Base-by-base conservation (phyloP, 73 alveolate species). In the Paramecium bursaria region DNA sequence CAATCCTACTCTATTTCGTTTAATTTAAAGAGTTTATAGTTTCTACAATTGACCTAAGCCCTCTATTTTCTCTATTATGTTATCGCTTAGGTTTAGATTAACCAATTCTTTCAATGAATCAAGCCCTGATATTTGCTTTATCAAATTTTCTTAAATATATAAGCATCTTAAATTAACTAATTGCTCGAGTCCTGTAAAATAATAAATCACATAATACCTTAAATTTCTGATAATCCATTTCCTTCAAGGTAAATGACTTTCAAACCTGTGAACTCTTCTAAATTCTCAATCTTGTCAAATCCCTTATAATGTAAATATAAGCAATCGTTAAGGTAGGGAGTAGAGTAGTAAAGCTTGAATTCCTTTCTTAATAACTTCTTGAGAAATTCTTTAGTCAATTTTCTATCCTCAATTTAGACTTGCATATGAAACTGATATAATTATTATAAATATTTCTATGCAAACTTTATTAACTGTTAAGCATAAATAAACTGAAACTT, bases 281-380 rank as follows among this genome's bases (percentile, higher is more conserved):
- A 87, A 48, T 95, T 96, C 86, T 97, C 99, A 22, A 97, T 93
- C 85, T 94, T 93, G 4, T 85, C 73, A 48, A 93, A 93, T 3
- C 98, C 98, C 86, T 97, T 96, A 67, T 92, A 96, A 89, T 96
- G 99, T 17, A 97, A 91, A 86, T 95, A 97, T 46, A 97, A 94
- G 77, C 94, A 92, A 85, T 96, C 99, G 85, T 97, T 97, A 50
- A 97, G 92, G 54, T 97, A 97, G 75, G 95, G 96, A 1, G 99
- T 96, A 61, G 97, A 75, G 85, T 97, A 97, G 93, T 97, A 97
- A 2, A 90, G 76, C 35, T 91, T 87, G 87, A 90, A 88, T 60
- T 95, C 96, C 39, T 89, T 87, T 74, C 94, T 74, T 55, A 95
- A 89, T 4, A 95, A 90, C 67, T 91, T 93, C 67, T 91, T 91